Base-by-base conservation (phyloP, 345 rosid species). In the Eucalyptus pumila region DNA sequence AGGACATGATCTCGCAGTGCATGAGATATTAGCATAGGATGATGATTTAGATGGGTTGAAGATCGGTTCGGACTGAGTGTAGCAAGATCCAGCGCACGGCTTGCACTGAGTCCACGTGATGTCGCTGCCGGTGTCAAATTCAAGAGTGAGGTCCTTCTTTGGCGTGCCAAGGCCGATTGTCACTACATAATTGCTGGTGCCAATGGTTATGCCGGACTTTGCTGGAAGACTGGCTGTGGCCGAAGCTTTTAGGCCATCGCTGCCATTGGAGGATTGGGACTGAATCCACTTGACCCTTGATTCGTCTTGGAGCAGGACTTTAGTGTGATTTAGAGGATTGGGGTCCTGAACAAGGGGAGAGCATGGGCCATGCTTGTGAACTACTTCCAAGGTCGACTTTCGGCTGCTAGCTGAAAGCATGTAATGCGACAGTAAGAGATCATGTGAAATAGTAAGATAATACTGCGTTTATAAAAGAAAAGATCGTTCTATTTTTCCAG, bases 51-150 rank as follows among this genome's bases (percentile, higher is more conserved):
- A 65, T 3, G 93, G 92, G 86, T 92, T 89, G n/a, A 91, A 90
- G 5, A 42, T 90, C 4, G 89, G 87, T 32, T 87, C 89, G 26
- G 51, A 26, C 86, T 92, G 94, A 24, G 44, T 14, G 52, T 90
- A 90, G 80, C 94, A 92, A 8, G 27, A 11, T 16, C 8, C 24
- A 5, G 23, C 15, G 15, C 92, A 90, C 4, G 93, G 92, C 50
- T 90, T 26, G 51, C 92, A 92, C 2, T 90, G 93, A 7, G 91
- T 89, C 94, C 94, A 93, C 11, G 92, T 90, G 11, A 92, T 27
- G 69, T 21, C 89, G 86, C 91, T 92, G 4, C 91, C 93, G 1
- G 91, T 92, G 50, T 90, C 92, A 13, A 93, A 86, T 9, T 54
- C 14, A 15, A 93, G 91, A 0, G 92, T 69, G 11, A 89, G 16